Evolutionary conservation across 1,284 basidiomycete species (phyloP).

Genomic region (Athelia sp.): DNA sequence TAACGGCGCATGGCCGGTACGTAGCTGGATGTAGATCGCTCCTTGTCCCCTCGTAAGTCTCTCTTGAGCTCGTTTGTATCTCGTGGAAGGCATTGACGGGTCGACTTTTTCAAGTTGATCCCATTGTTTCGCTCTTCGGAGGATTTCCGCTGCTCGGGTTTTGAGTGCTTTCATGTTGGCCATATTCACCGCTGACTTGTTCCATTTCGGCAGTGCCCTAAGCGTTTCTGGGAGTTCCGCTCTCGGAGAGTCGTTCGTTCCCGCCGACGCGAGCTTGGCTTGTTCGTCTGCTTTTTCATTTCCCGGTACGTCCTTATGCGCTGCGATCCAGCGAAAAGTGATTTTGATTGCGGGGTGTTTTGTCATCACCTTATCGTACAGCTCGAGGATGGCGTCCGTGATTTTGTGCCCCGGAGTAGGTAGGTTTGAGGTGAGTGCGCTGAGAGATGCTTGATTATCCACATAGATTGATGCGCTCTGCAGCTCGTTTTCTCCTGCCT

Average conservation of each 20-base stretch:
- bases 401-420: not conserved
- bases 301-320: constrained; percentile 13
- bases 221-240: constrained; percentile 11
- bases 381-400: not conserved
- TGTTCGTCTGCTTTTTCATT: constrained; percentile 15
- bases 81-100: not conserved
- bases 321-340: constrained; percentile 7
- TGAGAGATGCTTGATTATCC: not conserved
- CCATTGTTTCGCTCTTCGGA: not conserved
- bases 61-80: constrained; percentile 5
- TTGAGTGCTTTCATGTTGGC: not conserved
- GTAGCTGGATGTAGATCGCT: constrained; percentile 22
- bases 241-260: constrained; percentile 1
- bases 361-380: not conserved
- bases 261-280: constrained; percentile 13
- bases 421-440: not conserved
- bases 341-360: not conserved
- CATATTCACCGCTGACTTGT: constrained; percentile 3
- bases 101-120: not conserved
- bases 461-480: not conserved
- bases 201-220: not conserved
- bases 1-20: constrained; percentile 22
- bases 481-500: not conserved
- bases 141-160: not conserved
- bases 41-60: constrained; percentile 7